Base-by-base conservation (phyloP, 352 stramenopile genomes). In the Phytopythium vexans region DNA sequence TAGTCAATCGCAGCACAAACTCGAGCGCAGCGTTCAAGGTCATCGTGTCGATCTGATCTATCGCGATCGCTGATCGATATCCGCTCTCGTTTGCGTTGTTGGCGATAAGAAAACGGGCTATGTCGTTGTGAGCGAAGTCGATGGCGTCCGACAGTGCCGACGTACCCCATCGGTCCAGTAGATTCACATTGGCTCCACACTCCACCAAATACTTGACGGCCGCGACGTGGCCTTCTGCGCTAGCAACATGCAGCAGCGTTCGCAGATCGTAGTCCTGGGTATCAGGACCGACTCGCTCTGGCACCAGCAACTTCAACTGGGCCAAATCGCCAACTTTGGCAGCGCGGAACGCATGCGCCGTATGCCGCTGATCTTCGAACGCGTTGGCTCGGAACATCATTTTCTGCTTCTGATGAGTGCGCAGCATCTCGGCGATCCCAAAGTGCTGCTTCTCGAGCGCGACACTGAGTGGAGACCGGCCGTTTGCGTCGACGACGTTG, bases 221-320 rank as follows among this genome's bases (percentile, higher is more conserved):
- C 15, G 60, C 48, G 5, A 87, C 52, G 47, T 82, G 64, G 2
- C 81, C 81, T 61, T 93, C 83, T 0, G 80, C 81, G 54, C 74
- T 87, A 2, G 83, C 83, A 12, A 93, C 70, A 52, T 93, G 83
- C 14, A 93, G 56, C 35, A 92, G 44, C 12, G 81, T 87, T 8
- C 83, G 77, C 6, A 83, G 52, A 34, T 92, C 83, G 35, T 91
- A 93, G 46, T 93, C 81, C 48, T 92, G 74, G 2, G 84, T 73
- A 46, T 91, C 77, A 0, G 75, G 68, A 27, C 77, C 68, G n/a
- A 93, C 81, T 1, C 66, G 45, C 15, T 68, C 56, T 3, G 81
- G 83, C 16, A 92, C 81, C 1, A 92, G 57, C 12, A 64, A 56
- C 47, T 77, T 66, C 0, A 93, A 49, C 4, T 66, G 66, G 1